phyloP scores from a whole-genome alignment of 2,329 filamentous ascomycete species.

The Ascosphaera acerosa region DNA sequence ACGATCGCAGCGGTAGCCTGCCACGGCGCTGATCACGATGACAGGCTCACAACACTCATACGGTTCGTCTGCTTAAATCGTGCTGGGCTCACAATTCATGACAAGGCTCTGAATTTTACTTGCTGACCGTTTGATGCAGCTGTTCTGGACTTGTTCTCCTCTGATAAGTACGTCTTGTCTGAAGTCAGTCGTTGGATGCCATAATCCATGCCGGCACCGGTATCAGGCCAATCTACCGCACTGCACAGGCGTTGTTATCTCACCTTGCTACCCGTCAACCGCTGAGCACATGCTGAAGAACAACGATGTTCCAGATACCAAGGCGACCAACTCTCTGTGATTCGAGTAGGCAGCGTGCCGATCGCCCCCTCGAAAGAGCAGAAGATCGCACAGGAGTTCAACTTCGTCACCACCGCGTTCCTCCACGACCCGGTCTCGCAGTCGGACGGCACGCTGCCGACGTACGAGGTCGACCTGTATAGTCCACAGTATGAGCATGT shows the following conservation, averaged over 20 bases:
- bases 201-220: not conserved
- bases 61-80: not conserved
- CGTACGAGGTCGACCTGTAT: slow-evolving; percentile 33
- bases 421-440: slow-evolving; percentile 26
- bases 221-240: not conserved
- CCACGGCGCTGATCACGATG: slow-evolving; percentile 64
- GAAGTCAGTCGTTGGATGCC: not conserved
- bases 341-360: slow-evolving; percentile 23
- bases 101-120: not conserved
- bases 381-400: slow-evolving; percentile 35
- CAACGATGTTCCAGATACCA: slow-evolving; percentile 7
- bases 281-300: not conserved
- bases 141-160: slow-evolving; percentile 1
- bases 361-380: slow-evolving; percentile 31
- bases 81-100: not conserved
- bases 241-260: not conserved
- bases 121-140: not conserved
- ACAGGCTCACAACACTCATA: not conserved
- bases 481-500: slow-evolving; percentile 28
- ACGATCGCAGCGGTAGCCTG: slow-evolving; percentile 93
- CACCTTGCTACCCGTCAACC: not conserved
- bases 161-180: not conserved
- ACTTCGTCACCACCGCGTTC: slow-evolving; percentile 38
- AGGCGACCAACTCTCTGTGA: slow-evolving; percentile 36
- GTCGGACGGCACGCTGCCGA: slow-evolving; percentile 10